These are phyloP conservation scores for Lachnellula subtilissima DNA, from an alignment of 2,329 filamentous ascomycete species.

Conservation along the genomic window DNA sequence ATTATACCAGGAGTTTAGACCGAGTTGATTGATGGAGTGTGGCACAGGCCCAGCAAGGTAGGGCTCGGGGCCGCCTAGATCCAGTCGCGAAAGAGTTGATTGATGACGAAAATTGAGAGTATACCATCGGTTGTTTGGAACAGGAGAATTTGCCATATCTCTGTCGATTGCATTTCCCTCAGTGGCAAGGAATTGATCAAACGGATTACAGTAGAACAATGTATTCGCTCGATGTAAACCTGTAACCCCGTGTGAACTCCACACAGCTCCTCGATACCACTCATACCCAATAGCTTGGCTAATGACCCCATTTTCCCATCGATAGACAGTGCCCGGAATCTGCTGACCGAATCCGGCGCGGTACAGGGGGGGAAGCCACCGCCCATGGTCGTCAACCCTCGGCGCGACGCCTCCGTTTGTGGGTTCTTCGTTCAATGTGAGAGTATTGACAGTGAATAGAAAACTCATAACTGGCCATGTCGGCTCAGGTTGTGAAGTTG, in stretches of 20 bases:
- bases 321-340: neutral
- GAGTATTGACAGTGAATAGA: neutral
- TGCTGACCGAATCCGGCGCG: neutral
- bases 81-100: conserved; percentile 5
- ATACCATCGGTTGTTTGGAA: conserved; percentile 11
- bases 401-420: neutral
- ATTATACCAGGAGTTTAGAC: conserved; percentile 8
- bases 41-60: conserved; percentile 10
- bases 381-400: neutral
- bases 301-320: neutral
- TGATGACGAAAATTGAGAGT: conserved; percentile 13
- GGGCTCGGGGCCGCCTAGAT: neutral
- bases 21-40: conserved; percentile 16
- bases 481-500: neutral
- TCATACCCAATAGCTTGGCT: neutral
- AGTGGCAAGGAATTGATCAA: conserved; percentile 10
- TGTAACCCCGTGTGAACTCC: neutral
- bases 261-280: neutral
- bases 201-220: conserved; percentile 17
- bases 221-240: conserved; percentile 9
- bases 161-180: conserved; percentile 7
- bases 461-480: neutral
- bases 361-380: neutral
- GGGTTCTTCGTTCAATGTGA: neutral
- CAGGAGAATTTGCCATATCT: neutral